Evolutionary conservation across 177 flowering plant species (phyloP).

Genomic region (Vitis hybrid): DNA sequence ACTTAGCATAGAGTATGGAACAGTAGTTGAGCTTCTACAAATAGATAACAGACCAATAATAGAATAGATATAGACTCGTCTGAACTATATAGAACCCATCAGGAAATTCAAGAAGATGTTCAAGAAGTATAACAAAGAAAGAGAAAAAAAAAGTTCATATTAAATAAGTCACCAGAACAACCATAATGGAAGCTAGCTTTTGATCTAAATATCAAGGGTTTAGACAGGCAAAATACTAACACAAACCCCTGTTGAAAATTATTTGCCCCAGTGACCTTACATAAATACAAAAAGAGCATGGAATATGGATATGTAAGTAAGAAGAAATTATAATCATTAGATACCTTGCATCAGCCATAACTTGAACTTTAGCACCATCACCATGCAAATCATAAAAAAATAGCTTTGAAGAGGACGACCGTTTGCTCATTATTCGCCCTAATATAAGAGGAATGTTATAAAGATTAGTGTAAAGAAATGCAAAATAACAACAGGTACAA

Average conservation of each 20-base stretch:
- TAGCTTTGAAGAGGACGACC: slow-evolving; percentile 79
- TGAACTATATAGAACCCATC: no score
- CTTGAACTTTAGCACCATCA: slow-evolving; percentile 79
- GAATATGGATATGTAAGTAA: not conserved
- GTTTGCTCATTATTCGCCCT: slow-evolving; percentile 91
- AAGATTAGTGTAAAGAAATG: not conserved
- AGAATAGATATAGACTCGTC: no score
- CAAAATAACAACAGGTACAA: not conserved
- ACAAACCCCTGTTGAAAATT: not conserved
- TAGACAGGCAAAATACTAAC: no score
- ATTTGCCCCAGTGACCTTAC: not conserved
- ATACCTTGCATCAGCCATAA: slow-evolving; percentile 92
- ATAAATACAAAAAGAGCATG: not conserved
- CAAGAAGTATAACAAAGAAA: not conserved
- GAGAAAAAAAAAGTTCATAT: no score
- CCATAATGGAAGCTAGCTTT: no score
- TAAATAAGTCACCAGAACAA: no score
- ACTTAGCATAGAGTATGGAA: no score
- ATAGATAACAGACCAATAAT: no score
- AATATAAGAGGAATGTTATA: slow-evolving; percentile 5
- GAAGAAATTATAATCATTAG: not conserved
- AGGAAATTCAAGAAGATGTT: no score
- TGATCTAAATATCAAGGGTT: no score
- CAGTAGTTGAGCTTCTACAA: no score
- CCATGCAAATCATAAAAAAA: slow-evolving; percentile 86